These are phyloP conservation scores for Gossypium gossypioides DNA, from an alignment of 441 rosid genomes.

Conservation along the genomic window DNA sequence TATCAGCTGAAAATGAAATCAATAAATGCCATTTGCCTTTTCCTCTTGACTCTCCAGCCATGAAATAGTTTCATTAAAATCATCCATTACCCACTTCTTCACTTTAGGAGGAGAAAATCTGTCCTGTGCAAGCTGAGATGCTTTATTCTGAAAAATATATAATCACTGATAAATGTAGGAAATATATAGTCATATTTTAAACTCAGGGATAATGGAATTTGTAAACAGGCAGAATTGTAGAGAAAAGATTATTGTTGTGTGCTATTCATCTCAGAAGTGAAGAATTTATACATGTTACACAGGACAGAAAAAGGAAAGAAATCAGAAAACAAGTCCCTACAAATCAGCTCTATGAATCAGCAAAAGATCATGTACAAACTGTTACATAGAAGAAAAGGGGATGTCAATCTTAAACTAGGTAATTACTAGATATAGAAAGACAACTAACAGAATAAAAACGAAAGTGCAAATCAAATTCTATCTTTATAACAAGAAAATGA, in stretches of 20 bases:
- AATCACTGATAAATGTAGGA: conserved; percentile 7
- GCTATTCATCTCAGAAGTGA: no score
- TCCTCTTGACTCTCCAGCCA: conserved; percentile 85
- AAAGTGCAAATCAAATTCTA: background rate
- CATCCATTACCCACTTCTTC: conserved; percentile 70
- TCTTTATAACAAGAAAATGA: conserved; percentile 5
- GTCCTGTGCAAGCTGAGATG: conserved; percentile 24
- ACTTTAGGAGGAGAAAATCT: conserved; percentile 42
- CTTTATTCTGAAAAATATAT: conserved; percentile 29
- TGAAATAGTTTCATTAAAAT: conserved; percentile 56
- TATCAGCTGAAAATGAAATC: conserved; percentile 4
- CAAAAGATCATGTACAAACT: no score
- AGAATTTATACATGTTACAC: no score
- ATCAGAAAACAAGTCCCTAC: no score
- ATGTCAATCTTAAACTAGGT: no score
- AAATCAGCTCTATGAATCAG: no score
- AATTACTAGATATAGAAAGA: no score
- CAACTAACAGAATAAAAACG: background rate
- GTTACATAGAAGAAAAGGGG: no score
- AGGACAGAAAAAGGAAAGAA: no score
- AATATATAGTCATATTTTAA: conserved; percentile 1
- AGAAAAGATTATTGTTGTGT: no score
- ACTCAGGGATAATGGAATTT: background rate
- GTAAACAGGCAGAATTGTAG: no score
- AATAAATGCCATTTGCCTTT: conserved; percentile 38